A percentile compares a stretch with the other conserved stretches of the same genome.
phyloP scores from a whole-genome alignment of 2,329 filamentous ascomycete species.

The Epichloe coenophiala region DNA sequence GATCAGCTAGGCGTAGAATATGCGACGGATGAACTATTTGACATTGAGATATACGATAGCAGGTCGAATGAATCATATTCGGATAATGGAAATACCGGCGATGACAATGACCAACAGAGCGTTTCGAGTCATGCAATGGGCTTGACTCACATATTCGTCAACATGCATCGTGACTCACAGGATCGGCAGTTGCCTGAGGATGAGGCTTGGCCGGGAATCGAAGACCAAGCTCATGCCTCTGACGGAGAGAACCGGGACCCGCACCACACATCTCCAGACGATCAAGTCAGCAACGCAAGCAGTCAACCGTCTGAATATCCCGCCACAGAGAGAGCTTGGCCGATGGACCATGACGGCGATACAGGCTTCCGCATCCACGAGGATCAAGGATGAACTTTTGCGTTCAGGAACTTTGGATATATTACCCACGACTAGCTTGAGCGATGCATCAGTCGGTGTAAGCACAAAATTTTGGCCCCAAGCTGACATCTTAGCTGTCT shows the following conservation, averaged over 20 bases:
- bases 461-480: no score
- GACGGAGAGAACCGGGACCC: slow-evolving; percentile 41
- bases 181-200: slow-evolving; percentile 33
- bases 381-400: slow-evolving; percentile 14
- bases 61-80: slow-evolving; percentile 21
- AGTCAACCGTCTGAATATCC: slow-evolving; percentile 44
- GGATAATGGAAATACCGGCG: slow-evolving; percentile 13
- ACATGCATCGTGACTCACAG: slow-evolving; percentile 10
- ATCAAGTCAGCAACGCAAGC: slow-evolving; percentile 26
- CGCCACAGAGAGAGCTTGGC: slow-evolving; percentile 33
- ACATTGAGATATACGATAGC: slow-evolving; percentile 23
- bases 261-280: slow-evolving; percentile 12
- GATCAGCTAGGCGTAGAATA: slow-evolving; percentile 18
- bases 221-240: slow-evolving; percentile 31
- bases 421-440: no score
- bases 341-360: slow-evolving; percentile 11
- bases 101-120: slow-evolving; percentile 15
- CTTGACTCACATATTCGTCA: slow-evolving; percentile 11
- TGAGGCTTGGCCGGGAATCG: slow-evolving; percentile 43
- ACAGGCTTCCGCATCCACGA: slow-evolving; percentile 28
- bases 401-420: neutral
- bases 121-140: slow-evolving; percentile 14
- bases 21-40: slow-evolving; percentile 22
- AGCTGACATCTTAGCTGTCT: no score
- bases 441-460: no score